A percentile compares a stretch with the other conserved stretches of the same genome.
Conservation (phyloP, 768 basidiomycete species). For the Multifurca ochricompacta region DNA sequence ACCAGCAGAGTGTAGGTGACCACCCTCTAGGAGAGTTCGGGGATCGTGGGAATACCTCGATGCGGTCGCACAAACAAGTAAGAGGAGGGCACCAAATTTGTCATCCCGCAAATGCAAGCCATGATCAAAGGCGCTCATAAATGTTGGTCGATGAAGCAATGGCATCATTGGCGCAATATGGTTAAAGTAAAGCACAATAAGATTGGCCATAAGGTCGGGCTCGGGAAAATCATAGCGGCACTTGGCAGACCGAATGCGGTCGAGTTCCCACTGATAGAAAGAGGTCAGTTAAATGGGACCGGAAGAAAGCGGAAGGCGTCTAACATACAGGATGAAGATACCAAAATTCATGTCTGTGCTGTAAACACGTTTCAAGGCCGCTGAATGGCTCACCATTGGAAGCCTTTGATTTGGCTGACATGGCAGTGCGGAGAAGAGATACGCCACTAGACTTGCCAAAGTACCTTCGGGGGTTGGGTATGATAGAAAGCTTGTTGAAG, state of each 20-base stretch:
- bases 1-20: slow-evolving; percentile 28
- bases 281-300: background rate
- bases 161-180: slow-evolving; percentile 7
- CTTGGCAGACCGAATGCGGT: background rate
- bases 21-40: slow-evolving; percentile 3
- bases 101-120: slow-evolving; percentile 12
- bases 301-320: background rate
- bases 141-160: slow-evolving; percentile 18
- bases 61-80: slow-evolving; percentile 18
- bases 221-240: slow-evolving; percentile 13
- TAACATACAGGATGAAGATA: slow-evolving; percentile 8
- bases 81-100: slow-evolving; percentile 14
- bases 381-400: background rate
- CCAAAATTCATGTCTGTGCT: slow-evolving; percentile 16
- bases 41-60: slow-evolving; percentile 15
- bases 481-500: background rate
- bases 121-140: slow-evolving; percentile 4
- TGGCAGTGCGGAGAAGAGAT: slow-evolving; percentile 6
- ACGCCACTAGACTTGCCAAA: slow-evolving; percentile 20
- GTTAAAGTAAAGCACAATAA: slow-evolving; percentile 14
- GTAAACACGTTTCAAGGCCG: background rate
- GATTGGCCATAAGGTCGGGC: slow-evolving; percentile 13
- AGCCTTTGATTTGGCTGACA: slow-evolving; percentile 8
- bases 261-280: slow-evolving; percentile 16
- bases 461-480: slow-evolving; percentile 11